These are phyloP conservation scores for Globisporangium okanoganense DNA, from an alignment of 352 stramenopile species.

Conservation along the genomic window DNA sequence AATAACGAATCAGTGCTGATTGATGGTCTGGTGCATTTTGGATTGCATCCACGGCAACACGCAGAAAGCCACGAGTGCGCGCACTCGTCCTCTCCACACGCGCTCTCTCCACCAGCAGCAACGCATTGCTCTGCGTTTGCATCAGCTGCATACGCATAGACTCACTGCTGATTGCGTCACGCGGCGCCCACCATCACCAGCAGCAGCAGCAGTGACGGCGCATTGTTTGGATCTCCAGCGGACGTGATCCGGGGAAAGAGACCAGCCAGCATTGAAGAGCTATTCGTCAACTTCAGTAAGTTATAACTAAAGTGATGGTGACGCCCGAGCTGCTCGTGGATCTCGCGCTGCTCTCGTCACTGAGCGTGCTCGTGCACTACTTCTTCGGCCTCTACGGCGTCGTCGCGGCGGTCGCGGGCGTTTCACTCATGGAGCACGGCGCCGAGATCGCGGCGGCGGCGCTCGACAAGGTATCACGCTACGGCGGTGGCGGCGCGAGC, in stretches of 20 bases:
- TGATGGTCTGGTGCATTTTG: conserved; percentile 3
- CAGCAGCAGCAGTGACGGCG: no score
- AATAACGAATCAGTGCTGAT: neutral
- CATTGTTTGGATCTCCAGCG: conserved; percentile 1
- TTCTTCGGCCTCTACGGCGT: conserved; percentile 54
- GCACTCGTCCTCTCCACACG: neutral
- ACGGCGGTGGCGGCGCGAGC: neutral
- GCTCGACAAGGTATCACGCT: conserved; percentile 3
- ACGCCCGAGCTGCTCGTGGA: conserved; percentile 43
- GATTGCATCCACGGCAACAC: conserved; percentile 1
- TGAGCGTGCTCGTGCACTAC: conserved; percentile 67
- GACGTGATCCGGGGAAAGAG: conserved; percentile 1
- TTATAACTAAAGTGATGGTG: no score
- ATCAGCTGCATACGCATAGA: neutral
- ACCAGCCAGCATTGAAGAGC: conserved; percentile 3
- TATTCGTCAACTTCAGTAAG: neutral
- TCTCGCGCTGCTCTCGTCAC: conserved; percentile 46
- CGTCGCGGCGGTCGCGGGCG: conserved; percentile 31
- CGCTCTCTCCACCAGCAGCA: neutral
- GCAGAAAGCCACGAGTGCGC: neutral
- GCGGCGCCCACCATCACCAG: neutral
- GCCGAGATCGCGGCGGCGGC: neutral
- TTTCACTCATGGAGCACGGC: conserved; percentile 40
- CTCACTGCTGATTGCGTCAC: neutral
- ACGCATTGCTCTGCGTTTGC: neutral